Evolutionary conservation across 2,329 filamentous ascomycete genomes (phyloP), one percentile per base, ranked within the genome.

Genomic region (Xylaria polymorpha): DNA sequence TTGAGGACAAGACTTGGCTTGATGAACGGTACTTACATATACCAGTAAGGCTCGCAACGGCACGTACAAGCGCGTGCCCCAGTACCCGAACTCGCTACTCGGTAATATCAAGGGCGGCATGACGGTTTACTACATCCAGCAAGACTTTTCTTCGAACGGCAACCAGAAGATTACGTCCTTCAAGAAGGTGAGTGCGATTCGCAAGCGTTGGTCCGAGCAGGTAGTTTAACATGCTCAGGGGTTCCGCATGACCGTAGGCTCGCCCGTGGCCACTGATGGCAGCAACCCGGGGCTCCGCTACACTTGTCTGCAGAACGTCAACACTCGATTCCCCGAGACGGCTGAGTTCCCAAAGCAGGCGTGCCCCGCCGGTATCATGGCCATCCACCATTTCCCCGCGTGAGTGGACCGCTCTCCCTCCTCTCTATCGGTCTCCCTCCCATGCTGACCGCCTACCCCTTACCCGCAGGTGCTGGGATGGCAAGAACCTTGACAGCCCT

Each of bases 401-500:
- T 73, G 48, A 69, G 69, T 67, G 55, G 53, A 55, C 66, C 18
- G n/a, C 48, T 61, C 48, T 64, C 56, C 50, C 32, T 60, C 66
- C 56, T 64, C 56, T 64, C 32, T 61, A 43, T 62, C 44, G 12
- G 48, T 22, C 61, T 68, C 56, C 66, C 48, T 9, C 48, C 48
- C 29, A 35, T 69, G 37, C 64, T 69, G 39, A 68, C 66, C 43
- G 44, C 41, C 46, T 59, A 53, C 43, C 44, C 65, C 55, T 46
- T 60, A 53, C 56, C 22, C 39, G n/a, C 20, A 70, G 68, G 1
- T 85, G 84, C 78, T 85, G 84, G 83, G 83, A 85, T 69, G 83
- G 84, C 67, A 80, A 81, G 67, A 84, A 84, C 72, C 79, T 84
- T 50, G 83, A 85, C 75, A 80, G 77, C 39, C 82, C 83, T 20